These are phyloP conservation scores for Leptoxyphium fumago DNA, from an alignment of 2,329 filamentous ascomycete species.

Conservation along the genomic window DNA sequence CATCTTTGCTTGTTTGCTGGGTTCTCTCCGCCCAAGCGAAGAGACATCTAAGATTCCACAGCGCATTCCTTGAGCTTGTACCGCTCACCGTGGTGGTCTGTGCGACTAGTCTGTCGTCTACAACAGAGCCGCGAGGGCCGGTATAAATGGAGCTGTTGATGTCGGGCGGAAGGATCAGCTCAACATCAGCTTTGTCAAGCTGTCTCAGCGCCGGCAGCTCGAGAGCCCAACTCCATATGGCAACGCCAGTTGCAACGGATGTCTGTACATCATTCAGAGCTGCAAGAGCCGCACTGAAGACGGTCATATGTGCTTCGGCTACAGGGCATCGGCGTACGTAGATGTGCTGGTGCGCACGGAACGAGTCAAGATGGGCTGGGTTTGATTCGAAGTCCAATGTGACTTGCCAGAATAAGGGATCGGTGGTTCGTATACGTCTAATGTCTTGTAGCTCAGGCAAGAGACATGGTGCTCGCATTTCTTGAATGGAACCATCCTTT, in stretches of 20 bases:
- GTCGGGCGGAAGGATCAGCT: constrained; percentile 27
- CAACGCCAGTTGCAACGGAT: constrained; percentile 10
- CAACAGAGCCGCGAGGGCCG: constrained; percentile 42
- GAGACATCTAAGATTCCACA: constrained; percentile 48
- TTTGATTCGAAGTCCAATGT: constrained; percentile 58
- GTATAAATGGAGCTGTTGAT: constrained; percentile 29
- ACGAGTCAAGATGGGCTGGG: constrained; percentile 45
- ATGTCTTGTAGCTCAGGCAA: constrained; percentile 52
- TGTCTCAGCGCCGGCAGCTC: constrained; percentile 36
- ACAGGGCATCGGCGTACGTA: constrained; percentile 53
- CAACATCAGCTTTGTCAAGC: constrained; percentile 50
- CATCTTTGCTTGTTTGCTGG: constrained; percentile 18
- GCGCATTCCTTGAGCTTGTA: constrained; percentile 38
- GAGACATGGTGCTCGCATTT: constrained; percentile 40
- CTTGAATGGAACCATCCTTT: constrained; percentile 11
- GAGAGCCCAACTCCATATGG: constrained; percentile 63
- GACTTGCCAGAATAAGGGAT: constrained; percentile 66
- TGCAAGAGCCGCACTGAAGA: constrained; percentile 58
- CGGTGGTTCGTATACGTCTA: constrained; percentile 43
- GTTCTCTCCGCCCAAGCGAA: constrained; percentile 50
- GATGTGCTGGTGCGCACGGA: constrained; percentile 56
- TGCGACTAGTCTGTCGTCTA: constrained; percentile 61
- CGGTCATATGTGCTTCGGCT: constrained; percentile 34
- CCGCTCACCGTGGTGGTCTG: constrained; percentile 18
- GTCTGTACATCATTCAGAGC: constrained; percentile 50